Evolutionary conservation across 805 yeast species (phyloP), one percentile per base, ranked within the genome.

Genomic region (Saturnispora halmiae): DNA sequence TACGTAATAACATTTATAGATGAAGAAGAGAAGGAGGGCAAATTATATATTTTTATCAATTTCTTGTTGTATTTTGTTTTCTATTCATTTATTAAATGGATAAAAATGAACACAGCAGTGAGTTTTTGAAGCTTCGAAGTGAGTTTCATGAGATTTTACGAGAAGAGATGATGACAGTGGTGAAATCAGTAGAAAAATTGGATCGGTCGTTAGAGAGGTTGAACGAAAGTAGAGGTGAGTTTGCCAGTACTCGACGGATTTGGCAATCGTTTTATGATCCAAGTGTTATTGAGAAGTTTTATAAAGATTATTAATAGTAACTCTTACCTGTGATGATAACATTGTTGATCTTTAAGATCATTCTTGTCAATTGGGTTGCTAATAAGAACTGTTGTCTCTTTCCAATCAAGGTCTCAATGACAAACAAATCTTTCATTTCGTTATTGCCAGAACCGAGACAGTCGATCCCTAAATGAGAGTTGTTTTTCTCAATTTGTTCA

Each of bases 281-380:
- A 13, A 40, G 31, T 3, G 41, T 45, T 13, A 43, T 49, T n/a
- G 51, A 50, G 16, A 39, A 41, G 25, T 22, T 46, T 4, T 34
- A 45, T 27, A 24, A 34, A 30, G 44, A 40, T 28, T 22, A 36
- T 39, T 47, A 59, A 26, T 55, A 57, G 37, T 58, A 57, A 34
- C 51, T 57, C 40, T 56, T 52, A 29, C 63, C 64, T 35, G 61
- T 82, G 51, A 90, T 80, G 55, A 92, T 92, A 45, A 92, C 98
- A 61, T 90, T 90, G 63, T 92, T 94, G 59, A 92, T 92, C 71
- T 92, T 92, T 59, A 92, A 73, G 48, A 92, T 87, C 98, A 92
- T 92, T 67, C 98, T 78, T 43, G 96, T 87, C 60, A 92, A 73
- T 67, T 92, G 99, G 11, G 99, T 92, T 36, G 98, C 98, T 61